Evolutionary conservation across 2,329 filamentous ascomycete species (phyloP).

Genomic region (Paecilomyces sp.): DNA sequence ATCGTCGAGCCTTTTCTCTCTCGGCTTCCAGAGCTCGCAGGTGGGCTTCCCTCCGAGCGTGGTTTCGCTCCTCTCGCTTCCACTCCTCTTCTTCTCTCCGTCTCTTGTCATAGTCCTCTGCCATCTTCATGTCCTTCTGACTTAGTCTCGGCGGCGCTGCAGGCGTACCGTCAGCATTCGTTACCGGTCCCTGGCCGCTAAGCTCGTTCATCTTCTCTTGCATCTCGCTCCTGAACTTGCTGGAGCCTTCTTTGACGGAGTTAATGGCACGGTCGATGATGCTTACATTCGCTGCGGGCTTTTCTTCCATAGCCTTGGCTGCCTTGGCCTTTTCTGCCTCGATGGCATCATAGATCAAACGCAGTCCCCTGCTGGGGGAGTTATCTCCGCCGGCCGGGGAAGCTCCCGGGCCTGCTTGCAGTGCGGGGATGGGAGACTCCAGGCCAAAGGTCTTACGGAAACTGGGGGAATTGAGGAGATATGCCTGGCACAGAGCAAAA

Average conservation of each 20-base stretch:
- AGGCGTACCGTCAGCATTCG: constrained; percentile 14
- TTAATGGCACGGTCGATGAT: constrained; percentile 30
- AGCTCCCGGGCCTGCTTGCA: constrained; percentile 4
- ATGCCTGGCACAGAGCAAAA: constrained; percentile 37
- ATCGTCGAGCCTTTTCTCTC: constrained; percentile 15
- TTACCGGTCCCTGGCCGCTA: constrained; percentile 13
- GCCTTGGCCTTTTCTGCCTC: constrained; percentile 9
- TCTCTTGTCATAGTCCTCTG: constrained; percentile 22
- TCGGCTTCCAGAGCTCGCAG: constrained; percentile 15
- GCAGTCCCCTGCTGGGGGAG: constrained; percentile 9
- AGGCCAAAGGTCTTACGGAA: constrained; percentile 25
- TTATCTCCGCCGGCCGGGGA: neutral
- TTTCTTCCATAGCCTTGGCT: constrained; percentile 2
- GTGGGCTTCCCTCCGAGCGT: constrained; percentile 22
- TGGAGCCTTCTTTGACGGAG: constrained; percentile 18
- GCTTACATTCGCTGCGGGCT: constrained; percentile 11
- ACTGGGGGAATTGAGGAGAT: constrained; percentile 31
- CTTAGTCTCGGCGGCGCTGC: constrained; percentile 16
- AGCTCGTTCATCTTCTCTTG: constrained; percentile 14
- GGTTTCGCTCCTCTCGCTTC: constrained; percentile 29
- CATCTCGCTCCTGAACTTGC: constrained; percentile 16
- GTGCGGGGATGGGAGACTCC: constrained; percentile 9
- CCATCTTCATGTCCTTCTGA: constrained; percentile 23
- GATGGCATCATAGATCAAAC: constrained; percentile 10
- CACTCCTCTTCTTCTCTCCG: constrained; percentile 18